Evolutionary conservation across 331 rosid genomes (phyloP), one percentile per base, ranked within the genome.

Genomic region (Erythrophleum ivorense): DNA sequence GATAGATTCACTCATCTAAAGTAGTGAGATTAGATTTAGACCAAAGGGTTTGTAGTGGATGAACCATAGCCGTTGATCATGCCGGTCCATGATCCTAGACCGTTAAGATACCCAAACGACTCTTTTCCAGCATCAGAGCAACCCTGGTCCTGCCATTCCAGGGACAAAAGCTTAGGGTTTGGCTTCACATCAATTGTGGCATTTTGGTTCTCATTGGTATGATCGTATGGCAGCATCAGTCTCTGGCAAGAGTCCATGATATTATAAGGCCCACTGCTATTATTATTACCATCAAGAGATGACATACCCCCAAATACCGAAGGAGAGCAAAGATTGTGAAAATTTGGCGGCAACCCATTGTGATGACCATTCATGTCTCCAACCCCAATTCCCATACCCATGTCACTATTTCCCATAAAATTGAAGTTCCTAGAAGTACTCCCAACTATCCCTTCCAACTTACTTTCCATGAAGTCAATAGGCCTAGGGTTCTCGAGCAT

Each of bases 101-200:
- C 90, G 59, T 78, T 89, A 18, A 87, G 52, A 68, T 90, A 92
- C 67, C 89, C 94, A 83, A 76, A 90, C 0, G 94, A 88, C 31
- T 88, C 88, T 75, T 87, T 87, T n/a, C 89, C 91, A 13, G 79
- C 87, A 46, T 92, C 89, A 34, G 90, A 82, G 57, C 94, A 85
- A 21, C 87, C 90, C 55, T 92, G 97, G 58, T 92, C 95, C 79
- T 89, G 97, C 97, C 97, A 92, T 71, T 92, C 95, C 80, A 92
- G 85, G 29, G 95, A 88, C 84, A 90, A 52, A 19, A 88, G 79
- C 87, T 88, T 90, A 2, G 93, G 82, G 53, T 85, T 91, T 72
- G 95, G 95, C 82, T 92, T 91, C 86, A 89, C 95, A 76, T 92
- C 97, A 48, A 86, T 64, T 19, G 73, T 10, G 18, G 45, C 82